These are phyloP conservation scores for Parastagonospora nodorum DNA, from an alignment of 2,329 filamentous ascomycete genomes.

Conservation along the genomic window DNA sequence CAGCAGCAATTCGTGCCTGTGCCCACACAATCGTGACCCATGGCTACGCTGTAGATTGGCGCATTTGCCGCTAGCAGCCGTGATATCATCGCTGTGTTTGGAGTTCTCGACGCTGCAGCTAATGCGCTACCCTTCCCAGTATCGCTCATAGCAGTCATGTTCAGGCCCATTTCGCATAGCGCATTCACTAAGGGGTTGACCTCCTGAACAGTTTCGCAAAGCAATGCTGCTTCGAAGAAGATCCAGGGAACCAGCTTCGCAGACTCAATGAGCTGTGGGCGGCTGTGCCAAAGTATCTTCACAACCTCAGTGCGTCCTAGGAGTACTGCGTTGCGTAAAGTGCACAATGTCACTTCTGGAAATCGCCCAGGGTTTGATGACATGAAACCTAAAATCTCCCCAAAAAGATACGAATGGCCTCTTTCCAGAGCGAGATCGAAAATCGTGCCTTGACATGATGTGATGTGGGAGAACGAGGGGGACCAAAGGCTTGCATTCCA, in stretches of 20 bases:
- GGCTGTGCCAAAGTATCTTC: neutral
- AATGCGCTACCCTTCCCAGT: neutral
- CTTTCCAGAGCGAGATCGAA: neutral
- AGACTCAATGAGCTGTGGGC: neutral
- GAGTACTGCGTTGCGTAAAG: slow-evolving; percentile 1
- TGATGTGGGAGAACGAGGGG: neutral
- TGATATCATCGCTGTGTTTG: too few relatives aligned
- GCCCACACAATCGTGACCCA: too few relatives aligned
- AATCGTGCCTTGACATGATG: neutral
- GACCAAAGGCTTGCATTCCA: neutral
- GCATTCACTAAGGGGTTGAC: too few relatives aligned
- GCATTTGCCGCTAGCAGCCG: neutral
- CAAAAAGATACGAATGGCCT: neutral
- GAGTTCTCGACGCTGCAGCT: neutral
- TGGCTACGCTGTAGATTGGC: neutral
- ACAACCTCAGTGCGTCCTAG: neutral
- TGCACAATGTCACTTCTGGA: neutral
- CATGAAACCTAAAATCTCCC: neutral
- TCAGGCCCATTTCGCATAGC: neutral
- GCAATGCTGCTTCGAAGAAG: slow-evolving; percentile 2
- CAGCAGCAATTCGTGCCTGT: neutral
- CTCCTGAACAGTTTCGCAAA: neutral
- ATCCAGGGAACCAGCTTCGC: slow-evolving; percentile 3
- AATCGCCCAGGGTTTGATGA: neutral
- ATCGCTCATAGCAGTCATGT: neutral